These are phyloP conservation scores for Fusarium protoensiforme DNA, from an alignment of 2,329 filamentous ascomycete species.

Conservation along the genomic window DNA sequence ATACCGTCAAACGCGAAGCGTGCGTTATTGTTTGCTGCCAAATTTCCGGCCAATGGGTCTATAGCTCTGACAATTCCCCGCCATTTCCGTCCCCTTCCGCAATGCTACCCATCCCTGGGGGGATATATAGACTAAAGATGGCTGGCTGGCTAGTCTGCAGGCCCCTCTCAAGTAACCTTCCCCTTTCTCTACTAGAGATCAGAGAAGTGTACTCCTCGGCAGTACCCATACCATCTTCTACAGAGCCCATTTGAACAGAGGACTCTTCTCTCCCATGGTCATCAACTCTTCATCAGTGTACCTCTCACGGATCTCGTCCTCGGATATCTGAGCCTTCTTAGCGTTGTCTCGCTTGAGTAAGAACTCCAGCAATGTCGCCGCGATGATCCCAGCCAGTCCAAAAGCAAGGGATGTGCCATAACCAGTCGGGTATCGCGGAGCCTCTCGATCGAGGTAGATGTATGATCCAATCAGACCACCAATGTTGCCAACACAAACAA, in stretches of 20 bases:
- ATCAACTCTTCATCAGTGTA: not conserved
- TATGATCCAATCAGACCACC: not conserved
- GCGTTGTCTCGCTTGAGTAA: not conserved
- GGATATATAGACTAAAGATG: too few relatives aligned
- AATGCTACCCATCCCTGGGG: too few relatives aligned
- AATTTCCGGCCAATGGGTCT: too few relatives aligned
- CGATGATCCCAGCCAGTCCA: not conserved
- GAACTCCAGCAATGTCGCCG: not conserved
- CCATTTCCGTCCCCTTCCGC: too few relatives aligned
- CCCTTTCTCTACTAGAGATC: too few relatives aligned
- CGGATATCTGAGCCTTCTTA: not conserved
- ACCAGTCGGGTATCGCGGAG: not conserved
- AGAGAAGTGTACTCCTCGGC: too few relatives aligned
- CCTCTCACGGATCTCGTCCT: not conserved
- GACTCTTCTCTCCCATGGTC: not conserved
- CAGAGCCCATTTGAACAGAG: not conserved
- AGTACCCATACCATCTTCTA: not conserved
- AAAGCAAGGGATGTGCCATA: not conserved
- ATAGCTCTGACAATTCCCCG: too few relatives aligned
- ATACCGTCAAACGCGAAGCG: too few relatives aligned
- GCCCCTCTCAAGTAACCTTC: too few relatives aligned
- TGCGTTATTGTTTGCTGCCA: too few relatives aligned
- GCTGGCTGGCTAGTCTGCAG: too few relatives aligned
- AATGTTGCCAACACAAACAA: constrained; percentile 50
- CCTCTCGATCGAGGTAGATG: not conserved